Base-by-base conservation (phyloP, 176 grass and related monocot genomes). In the Alloteropsis semialata region DNA sequence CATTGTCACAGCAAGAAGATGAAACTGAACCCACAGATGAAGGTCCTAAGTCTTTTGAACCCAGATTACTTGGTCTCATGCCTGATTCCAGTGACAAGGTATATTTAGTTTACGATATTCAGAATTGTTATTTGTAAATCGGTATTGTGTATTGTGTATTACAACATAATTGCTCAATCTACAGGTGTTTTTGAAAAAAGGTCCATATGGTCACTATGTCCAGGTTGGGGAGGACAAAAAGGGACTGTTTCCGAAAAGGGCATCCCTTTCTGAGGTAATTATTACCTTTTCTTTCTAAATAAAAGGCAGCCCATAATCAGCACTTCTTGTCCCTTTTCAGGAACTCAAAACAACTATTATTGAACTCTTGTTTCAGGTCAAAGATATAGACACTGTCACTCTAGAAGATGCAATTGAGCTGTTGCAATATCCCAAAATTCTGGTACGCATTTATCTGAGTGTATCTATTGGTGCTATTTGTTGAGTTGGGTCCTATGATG, bases 181-280 rank as follows among this genome's bases (percentile, higher is more conserved):
- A 6, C 73, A 98, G 96, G 85, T 95, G 49, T 88, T 93, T 74
- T 25, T 98, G 85, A 98, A 98, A 84, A 88, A 91, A 72, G 96
- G 93, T 72, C 92, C 93, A 24, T 98, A 93, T 51, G 96, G 93
- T 65, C 82, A 88, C 82, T 98, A 98, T 70, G 60, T 98, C 56
- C 96, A 98, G 69, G 82, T 98, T 63, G 96, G 96, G 57, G 92
- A 96, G 59, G 93, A 95, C 66, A 95, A 27, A 74, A 88, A 90
- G 57, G 93, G 96, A 74, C 74, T 38, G 13, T 75, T 70, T 45
- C 91, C 62, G 21, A 98, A 93, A 95, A 91, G 96, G 73, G 87
- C 82, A 82, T 63, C 96, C 86, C 32, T 98, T 67, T 91, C 87
- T 12, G 85, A 90, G 71, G 96, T 96, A 79, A 69, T 60, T 75